These are phyloP conservation scores for Mucor racemosus DNA, from an alignment of 371 early-diverging fungal genomes.

Conservation along the genomic window DNA sequence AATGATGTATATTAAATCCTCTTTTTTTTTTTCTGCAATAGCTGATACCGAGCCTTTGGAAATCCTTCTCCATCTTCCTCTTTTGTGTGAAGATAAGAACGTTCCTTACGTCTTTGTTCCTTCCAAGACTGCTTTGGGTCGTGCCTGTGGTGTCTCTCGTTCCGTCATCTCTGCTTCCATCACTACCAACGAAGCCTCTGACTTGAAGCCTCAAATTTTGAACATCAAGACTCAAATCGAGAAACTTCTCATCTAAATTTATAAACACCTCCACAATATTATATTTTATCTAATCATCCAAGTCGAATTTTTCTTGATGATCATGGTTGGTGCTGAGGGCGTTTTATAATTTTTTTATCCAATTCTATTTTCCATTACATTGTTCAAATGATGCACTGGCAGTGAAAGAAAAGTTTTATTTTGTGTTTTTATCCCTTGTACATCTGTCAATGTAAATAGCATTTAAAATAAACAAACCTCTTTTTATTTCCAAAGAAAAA, in stretches of 20 bases:
- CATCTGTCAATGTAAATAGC: conserved; percentile 28
- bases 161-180: conserved; percentile 94
- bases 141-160: conserved; percentile 97
- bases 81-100: conserved; percentile 99
- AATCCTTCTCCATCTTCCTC: conserved; percentile 96
- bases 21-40: conserved; percentile 20
- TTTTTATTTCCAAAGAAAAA: conserved; percentile 10
- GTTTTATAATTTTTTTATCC: conserved; percentile 8
- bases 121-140: conserved; percentile 96
- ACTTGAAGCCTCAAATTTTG: conserved; percentile 91
- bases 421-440: conserved; percentile 13
- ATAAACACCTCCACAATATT: conserved; percentile 5
- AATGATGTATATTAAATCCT: not conserved
- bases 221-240: conserved; percentile 93
- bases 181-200: conserved; percentile 96
- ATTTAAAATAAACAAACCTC: conserved; percentile 16
- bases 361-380: not conserved
- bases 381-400: conserved; percentile 46
- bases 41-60: conserved; percentile 98
- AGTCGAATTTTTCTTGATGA: conserved; percentile 41
- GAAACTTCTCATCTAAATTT: conserved; percentile 81
- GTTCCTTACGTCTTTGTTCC: conserved; percentile 98
- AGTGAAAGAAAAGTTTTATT: conserved; percentile 41
- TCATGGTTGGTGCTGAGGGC: conserved; percentile 47
- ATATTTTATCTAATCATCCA: conserved; percentile 11